A percentile compares a stretch with the other conserved stretches of the same genome.
phyloP scores from a whole-genome alignment of 148 eudicot species.

The Salicornia ramosissima region DNA sequence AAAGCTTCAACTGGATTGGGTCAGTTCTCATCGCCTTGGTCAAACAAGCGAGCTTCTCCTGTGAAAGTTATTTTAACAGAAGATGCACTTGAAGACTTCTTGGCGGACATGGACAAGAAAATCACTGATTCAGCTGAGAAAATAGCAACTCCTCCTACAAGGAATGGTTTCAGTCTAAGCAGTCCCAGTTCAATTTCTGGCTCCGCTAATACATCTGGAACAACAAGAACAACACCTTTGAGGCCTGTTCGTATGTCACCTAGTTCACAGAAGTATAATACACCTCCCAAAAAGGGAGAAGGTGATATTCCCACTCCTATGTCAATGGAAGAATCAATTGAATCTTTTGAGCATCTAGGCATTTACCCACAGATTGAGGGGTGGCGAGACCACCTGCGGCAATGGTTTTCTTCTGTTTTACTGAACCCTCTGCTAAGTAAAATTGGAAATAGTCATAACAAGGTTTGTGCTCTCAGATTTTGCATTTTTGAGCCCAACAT shows the following conservation, averaged over 20 bases:
- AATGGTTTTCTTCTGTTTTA: constrained; percentile 87
- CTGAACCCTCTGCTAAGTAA: constrained; percentile 69
- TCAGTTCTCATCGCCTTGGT: constrained; percentile 73
- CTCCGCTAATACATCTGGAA: constrained; percentile 68
- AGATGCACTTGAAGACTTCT: constrained; percentile 71
- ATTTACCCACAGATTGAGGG: constrained; percentile 83
- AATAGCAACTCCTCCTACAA: constrained; percentile 71
- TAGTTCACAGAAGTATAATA: constrained; percentile 78
- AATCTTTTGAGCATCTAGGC: constrained; percentile 72
- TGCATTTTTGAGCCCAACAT: constrained; percentile 1
- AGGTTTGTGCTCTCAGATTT: constrained; percentile 37
- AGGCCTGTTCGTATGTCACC: constrained; percentile 96
- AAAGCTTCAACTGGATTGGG: constrained; percentile 56
- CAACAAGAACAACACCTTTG: constrained; percentile 82
- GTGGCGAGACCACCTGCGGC: constrained; percentile 90
- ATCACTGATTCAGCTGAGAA: constrained; percentile 71
- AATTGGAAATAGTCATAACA: constrained; percentile 73
- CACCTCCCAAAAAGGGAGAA: constrained; percentile 96
- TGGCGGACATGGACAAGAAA: constrained; percentile 76
- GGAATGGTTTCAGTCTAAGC: constrained; percentile 53
- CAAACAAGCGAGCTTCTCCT: constrained; percentile 59
- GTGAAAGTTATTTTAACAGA: constrained; percentile 68
- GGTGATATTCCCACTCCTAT: constrained; percentile 82
- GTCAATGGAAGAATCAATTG: constrained; percentile 91
- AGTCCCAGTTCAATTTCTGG: constrained; percentile 59